Evolutionary conservation across 2,329 filamentous ascomycete genomes (phyloP).

Genomic region (Exophiala xenobiotica): DNA sequence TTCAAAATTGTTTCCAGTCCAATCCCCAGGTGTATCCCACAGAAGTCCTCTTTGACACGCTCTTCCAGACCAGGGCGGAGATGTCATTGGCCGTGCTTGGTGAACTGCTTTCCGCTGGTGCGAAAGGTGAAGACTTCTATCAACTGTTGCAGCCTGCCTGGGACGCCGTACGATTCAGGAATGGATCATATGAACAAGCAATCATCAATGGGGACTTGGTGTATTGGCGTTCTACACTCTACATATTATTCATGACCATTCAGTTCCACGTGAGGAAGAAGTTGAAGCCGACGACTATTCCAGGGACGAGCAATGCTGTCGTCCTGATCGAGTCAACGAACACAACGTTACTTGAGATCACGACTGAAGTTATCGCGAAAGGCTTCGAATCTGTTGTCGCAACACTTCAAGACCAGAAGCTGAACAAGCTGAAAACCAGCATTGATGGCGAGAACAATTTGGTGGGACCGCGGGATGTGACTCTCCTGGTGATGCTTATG

Average conservation of each 20-base stretch:
- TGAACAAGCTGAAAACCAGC: slow-evolving; percentile 21
- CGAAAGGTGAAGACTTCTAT: slow-evolving; percentile 52
- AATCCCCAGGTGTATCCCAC: slow-evolving; percentile 72
- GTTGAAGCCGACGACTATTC: slow-evolving; percentile 36
- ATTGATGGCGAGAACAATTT: slow-evolving; percentile 34
- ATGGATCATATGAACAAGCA: slow-evolving; percentile 59
- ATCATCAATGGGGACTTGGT: slow-evolving; percentile 57
- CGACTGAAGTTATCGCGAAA: slow-evolving; percentile 74
- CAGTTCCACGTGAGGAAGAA: slow-evolving; percentile 49
- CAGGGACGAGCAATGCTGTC: slow-evolving; percentile 11
- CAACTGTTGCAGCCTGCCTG: slow-evolving; percentile 59
- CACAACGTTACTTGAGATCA: slow-evolving; percentile 59
- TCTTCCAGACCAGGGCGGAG: slow-evolving; percentile 74
- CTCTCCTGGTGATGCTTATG: slow-evolving; percentile 80
- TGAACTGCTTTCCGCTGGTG: slow-evolving; percentile 63
- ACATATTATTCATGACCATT: slow-evolving; percentile 79
- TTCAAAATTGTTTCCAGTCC: slow-evolving; percentile 72
- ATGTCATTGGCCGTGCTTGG: slow-evolving; percentile 81
- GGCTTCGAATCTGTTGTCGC: slow-evolving; percentile 80
- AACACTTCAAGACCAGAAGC: slow-evolving; percentile 73
- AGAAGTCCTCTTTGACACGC: slow-evolving; percentile 75
- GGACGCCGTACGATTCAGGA: slow-evolving; percentile 57
- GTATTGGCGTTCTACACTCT: slow-evolving; percentile 81
- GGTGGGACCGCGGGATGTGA: slow-evolving; percentile 75
- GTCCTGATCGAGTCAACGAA: slow-evolving; percentile 31